A percentile compares a stretch with the other conserved stretches of the same genome.
Conservation (phyloP, 345 rosid species). For the Gossypium longicalyx region DNA sequence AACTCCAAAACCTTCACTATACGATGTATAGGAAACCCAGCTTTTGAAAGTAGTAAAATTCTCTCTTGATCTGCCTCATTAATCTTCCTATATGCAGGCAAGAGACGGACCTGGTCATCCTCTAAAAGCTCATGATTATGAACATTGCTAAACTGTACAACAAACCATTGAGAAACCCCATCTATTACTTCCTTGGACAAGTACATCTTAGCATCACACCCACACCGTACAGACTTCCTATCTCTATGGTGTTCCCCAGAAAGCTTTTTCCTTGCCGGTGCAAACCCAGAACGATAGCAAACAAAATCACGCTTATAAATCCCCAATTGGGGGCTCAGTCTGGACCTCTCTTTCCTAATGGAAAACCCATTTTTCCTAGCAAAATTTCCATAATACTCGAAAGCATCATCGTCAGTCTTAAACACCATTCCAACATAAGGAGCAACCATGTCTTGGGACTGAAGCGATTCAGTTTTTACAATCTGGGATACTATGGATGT, state of each 20-base stretch:
- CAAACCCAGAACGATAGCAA: slow-evolving; percentile 38
- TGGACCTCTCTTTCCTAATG: slow-evolving; percentile 32
- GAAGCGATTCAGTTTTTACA: slow-evolving; percentile 19
- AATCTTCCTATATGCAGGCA: slow-evolving; percentile 38
- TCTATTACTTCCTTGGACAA: slow-evolving; percentile 35
- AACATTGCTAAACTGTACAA: slow-evolving; percentile 39
- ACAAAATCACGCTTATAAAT: slow-evolving; percentile 37
- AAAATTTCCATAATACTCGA: slow-evolving; percentile 34
- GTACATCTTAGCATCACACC: slow-evolving; percentile 41
- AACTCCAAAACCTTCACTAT: slow-evolving; percentile 37
- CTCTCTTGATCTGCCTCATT: slow-evolving; percentile 39
- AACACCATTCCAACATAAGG: slow-evolving; percentile 39
- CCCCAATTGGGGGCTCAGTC: slow-evolving; percentile 36
- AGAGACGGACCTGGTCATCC: slow-evolving; percentile 36
- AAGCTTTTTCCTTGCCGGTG: slow-evolving; percentile 31
- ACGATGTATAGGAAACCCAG: slow-evolving; percentile 37
- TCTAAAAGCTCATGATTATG: slow-evolving; percentile 39
- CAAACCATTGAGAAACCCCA: slow-evolving; percentile 37
- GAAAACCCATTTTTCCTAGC: slow-evolving; percentile 39
- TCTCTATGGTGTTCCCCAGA: slow-evolving; percentile 34
- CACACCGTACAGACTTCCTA: slow-evolving; percentile 35
- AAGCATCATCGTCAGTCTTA: slow-evolving; percentile 34
- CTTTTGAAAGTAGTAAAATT: slow-evolving; percentile 33
- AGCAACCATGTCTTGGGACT: slow-evolving; percentile 25
- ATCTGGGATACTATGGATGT: slow-evolving; percentile 26